These are phyloP conservation scores for Vitis rotundifolia DNA, from an alignment of 164 flowering plant species.

Conservation along the genomic window DNA sequence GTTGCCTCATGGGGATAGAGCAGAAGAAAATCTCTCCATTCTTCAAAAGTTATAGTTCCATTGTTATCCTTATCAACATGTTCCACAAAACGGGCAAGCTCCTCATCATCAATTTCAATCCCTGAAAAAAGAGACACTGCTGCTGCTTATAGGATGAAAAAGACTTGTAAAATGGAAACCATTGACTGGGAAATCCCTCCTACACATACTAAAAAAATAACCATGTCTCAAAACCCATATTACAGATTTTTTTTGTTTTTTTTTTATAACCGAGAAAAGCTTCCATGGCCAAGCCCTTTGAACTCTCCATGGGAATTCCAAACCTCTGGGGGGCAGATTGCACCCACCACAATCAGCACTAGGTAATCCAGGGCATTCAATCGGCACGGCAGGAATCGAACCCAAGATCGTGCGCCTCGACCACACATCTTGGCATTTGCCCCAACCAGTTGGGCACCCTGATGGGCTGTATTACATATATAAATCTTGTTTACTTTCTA, in stretches of 20 bases:
- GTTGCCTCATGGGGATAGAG: constrained; percentile 98
- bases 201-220: background rate
- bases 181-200: background rate
- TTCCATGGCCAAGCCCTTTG: too few species aligned
- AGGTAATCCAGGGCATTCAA: too few species aligned
- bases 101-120: constrained; percentile 88
- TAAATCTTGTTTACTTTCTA: background rate
- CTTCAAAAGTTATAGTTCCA: constrained; percentile 96
- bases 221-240: too few species aligned
- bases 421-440: too few species aligned
- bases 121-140: constrained; percentile 67
- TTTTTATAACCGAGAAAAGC: too few species aligned
- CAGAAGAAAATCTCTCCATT: constrained; percentile 98
- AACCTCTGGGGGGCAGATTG: too few species aligned
- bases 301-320: too few species aligned
- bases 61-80: constrained; percentile 95
- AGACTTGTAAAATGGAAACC: constrained; percentile 1
- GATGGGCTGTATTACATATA: background rate
- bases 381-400: too few species aligned
- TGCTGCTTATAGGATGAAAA: constrained; percentile 57
- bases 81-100: constrained; percentile 92
- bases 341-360: too few species aligned
- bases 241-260: too few species aligned
- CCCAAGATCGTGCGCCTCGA: too few species aligned
- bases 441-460: background rate